These are phyloP conservation scores for Linum usitatissimum DNA, from an alignment of 345 rosid species.

Conservation along the genomic window DNA sequence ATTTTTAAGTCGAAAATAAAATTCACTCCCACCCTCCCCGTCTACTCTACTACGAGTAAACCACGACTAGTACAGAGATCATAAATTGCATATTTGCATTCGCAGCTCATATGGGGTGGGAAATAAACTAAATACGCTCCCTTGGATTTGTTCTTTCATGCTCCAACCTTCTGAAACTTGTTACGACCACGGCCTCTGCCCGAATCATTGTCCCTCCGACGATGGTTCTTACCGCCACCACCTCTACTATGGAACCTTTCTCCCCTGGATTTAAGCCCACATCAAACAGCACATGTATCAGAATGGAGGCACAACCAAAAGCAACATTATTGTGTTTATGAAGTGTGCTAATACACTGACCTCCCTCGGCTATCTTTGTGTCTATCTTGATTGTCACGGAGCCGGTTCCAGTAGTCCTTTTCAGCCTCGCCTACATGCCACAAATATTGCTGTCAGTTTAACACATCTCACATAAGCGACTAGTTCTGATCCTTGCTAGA, in stretches of 20 bases:
- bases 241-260: constrained; percentile 32
- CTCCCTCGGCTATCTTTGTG: constrained; percentile 53
- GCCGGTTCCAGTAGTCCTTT: constrained; percentile 64
- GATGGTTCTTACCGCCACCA: constrained; percentile 54
- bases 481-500: not conserved
- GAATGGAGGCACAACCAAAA: not conserved
- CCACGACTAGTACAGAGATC: not conserved
- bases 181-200: constrained; percentile 36
- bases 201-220: constrained; percentile 41
- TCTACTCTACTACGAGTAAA: no score
- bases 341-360: constrained; percentile 27
- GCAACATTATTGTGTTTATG: not conserved
- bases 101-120: no score
- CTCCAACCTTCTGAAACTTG: constrained; percentile 47
- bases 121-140: no score
- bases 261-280: constrained; percentile 36
- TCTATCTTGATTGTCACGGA: constrained; percentile 49
- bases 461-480: not conserved
- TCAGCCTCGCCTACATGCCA: constrained; percentile 61
- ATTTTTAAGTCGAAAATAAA: no score
- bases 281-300: not conserved
- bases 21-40: no score
- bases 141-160: not conserved
- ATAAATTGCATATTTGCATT: not conserved
- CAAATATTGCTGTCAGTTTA: not conserved